phyloP scores from a whole-genome alignment of 2,329 filamentous ascomycete species.

The Lasiodiplodia sp. region DNA sequence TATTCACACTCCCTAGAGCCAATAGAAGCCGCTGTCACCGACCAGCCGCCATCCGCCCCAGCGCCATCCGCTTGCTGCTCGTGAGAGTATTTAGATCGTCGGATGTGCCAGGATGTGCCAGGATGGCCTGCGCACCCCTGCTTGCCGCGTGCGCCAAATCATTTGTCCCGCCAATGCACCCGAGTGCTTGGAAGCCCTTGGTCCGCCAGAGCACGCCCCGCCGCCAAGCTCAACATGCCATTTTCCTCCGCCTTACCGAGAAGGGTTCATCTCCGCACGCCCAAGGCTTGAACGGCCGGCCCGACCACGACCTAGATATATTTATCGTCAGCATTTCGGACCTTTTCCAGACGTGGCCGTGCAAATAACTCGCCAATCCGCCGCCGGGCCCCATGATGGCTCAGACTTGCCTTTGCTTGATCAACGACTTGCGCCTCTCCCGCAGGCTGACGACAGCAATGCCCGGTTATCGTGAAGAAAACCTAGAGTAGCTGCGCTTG shows the following conservation, averaged over 20 bases:
- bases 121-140: not conserved
- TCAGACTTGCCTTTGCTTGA: slow-evolving; percentile 33
- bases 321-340: slow-evolving; percentile 28
- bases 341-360: slow-evolving; percentile 15
- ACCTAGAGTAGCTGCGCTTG: slow-evolving; percentile 12
- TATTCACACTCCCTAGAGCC: slow-evolving; percentile 1
- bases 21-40: slow-evolving; percentile 19
- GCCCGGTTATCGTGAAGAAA: slow-evolving; percentile 28
- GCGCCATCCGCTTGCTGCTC: slow-evolving; percentile 5
- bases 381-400: slow-evolving; percentile 28
- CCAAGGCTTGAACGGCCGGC: slow-evolving; percentile 21
- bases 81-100: slow-evolving; percentile 27
- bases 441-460: slow-evolving; percentile 18
- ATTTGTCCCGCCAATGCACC: slow-evolving; percentile 9
- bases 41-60: not conserved
- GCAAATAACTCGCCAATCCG: slow-evolving; percentile 15
- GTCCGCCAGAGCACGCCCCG: slow-evolving; percentile 13
- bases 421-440: slow-evolving; percentile 30
- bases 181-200: slow-evolving; percentile 19
- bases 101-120: slow-evolving; percentile 25
- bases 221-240: slow-evolving; percentile 12
- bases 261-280: slow-evolving; percentile 29
- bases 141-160: not conserved
- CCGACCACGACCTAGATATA: slow-evolving; percentile 22
- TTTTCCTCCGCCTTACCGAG: slow-evolving; percentile 19